Base-by-base conservation (phyloP, 2,329 filamentous ascomycete genomes). In the Arthroderma uncinatum region DNA sequence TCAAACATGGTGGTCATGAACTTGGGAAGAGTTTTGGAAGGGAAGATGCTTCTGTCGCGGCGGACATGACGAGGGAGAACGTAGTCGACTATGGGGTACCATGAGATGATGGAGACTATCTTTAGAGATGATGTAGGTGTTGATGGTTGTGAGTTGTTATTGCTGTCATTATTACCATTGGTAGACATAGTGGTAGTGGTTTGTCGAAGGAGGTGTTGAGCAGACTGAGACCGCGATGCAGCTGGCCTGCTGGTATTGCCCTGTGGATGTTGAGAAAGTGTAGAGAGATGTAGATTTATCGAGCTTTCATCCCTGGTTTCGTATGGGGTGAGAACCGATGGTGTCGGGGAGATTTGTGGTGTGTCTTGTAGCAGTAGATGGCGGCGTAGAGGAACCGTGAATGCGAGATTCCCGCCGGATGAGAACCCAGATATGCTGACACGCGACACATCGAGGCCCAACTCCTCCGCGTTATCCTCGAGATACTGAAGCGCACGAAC, bases 31-130 rank as follows among this genome's bases (percentile, higher is more conserved):
- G 75, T 73, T 60, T 76, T 76, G 52, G 75, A 76, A 5, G 79
- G 77, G 58, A 80, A 76, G 25, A 73, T 62, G 62, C 77, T 81
- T 56, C 77, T 79, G 37, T 76, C 76, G 40, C 81, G 77, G 33
- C 82, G 81, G 61, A 82, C 75, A 23, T 76, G 78, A 30, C 82
- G 79, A 1, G 81, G 79, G 53, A 79, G 74, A 10, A 82, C 80
- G 67, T 83, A 84, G 67, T 85, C 82, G 36, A 82, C 76, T 25
- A 80, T 75, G 1, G 82, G 82, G 60, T 85, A 85, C 78, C 81
- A 85, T 53, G 79, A 78, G 39, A 82, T 75, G 55, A 83, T 75
- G 50, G 77, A 79, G 57, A 79, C 72, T 60, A 84, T 78, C 21
- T 75, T 71, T 23, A 82, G 65, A 25, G 74, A 33, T 10, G 54